phyloP scores from a whole-genome alignment of 148 eudicot species.

The Vaccinium myrtillus region DNA sequence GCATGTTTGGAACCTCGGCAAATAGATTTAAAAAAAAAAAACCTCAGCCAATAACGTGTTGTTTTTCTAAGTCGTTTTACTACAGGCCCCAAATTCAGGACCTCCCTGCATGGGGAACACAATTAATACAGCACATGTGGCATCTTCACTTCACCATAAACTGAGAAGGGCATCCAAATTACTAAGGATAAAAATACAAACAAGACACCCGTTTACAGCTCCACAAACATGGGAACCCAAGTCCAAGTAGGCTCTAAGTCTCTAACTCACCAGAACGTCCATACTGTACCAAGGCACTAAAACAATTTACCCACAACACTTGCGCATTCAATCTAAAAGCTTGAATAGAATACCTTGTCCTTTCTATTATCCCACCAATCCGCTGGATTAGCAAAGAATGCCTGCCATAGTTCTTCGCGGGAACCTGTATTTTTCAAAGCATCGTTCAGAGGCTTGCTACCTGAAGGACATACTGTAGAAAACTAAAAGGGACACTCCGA shows the following conservation, averaged over 20 bases:
- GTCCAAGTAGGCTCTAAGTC: not conserved
- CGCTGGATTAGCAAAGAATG: constrained; percentile 88
- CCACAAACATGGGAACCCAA: not conserved
- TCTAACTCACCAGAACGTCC: not conserved
- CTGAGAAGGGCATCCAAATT: not conserved
- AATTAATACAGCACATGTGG: not conserved
- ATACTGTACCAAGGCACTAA: not conserved
- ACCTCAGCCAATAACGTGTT: not conserved
- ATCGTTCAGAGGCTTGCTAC: constrained; percentile 35
- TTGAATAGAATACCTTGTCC: constrained; percentile 58
- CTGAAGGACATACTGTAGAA: constrained; percentile 30
- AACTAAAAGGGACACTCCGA: not conserved
- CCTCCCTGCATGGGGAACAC: not conserved
- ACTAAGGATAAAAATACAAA: not conserved
- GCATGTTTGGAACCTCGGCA: not conserved
- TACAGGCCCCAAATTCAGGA: not conserved
- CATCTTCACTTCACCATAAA: not conserved
- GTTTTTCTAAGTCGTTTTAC: not conserved
- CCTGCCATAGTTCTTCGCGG: constrained; percentile 86
- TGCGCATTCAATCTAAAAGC: not conserved
- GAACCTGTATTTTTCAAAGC: constrained; percentile 45
- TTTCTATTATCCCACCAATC: constrained; percentile 99
- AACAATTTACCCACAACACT: not conserved
- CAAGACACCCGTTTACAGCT: not conserved
- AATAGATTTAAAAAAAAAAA: too few species aligned